Evolutionary conservation across 352 stramenopile species (phyloP).

Genomic region (Phytophthora boehmeriae): DNA sequence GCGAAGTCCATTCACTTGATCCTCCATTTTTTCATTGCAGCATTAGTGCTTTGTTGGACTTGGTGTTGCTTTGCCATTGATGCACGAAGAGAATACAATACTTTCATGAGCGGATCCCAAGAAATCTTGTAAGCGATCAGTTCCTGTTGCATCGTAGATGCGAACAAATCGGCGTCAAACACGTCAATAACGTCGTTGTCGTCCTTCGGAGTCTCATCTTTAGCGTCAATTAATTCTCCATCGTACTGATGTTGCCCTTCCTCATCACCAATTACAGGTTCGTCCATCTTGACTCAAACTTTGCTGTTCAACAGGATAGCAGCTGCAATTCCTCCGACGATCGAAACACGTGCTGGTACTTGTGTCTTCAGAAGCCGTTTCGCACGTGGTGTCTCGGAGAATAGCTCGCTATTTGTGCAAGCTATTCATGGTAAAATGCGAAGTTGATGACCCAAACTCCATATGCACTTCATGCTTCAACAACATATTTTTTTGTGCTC

Average conservation of each 20-base stretch:
- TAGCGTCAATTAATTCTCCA: slow-evolving; percentile 4
- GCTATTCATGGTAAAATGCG: no score
- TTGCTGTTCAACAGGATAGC: neutral
- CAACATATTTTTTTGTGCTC: no score
- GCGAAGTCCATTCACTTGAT: slow-evolving; percentile 49
- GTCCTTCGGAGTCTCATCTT: slow-evolving; percentile 4
- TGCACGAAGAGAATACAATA: slow-evolving; percentile 56
- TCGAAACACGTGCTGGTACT: neutral
- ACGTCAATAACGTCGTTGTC: slow-evolving; percentile 36
- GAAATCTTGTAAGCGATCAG: slow-evolving; percentile 76
- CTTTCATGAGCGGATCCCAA: slow-evolving; percentile 75
- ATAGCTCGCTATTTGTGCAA: no score
- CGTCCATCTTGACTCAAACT: slow-evolving; percentile 19
- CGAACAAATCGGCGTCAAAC: slow-evolving; percentile 59
- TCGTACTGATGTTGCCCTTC: slow-evolving; percentile 25
- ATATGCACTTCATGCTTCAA: no score
- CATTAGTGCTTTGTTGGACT: slow-evolving; percentile 47
- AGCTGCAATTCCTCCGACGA: neutral
- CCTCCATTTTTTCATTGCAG: slow-evolving; percentile 57
- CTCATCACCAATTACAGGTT: slow-evolving; percentile 19
- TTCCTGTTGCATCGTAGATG: slow-evolving; percentile 63
- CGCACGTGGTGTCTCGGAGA: no score
- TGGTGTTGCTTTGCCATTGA: slow-evolving; percentile 64
- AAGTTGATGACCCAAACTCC: no score
- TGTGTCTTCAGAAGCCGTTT: neutral